Base-by-base conservation (phyloP, 1,139 yeast species). In the Suhomyces terraborum region DNA sequence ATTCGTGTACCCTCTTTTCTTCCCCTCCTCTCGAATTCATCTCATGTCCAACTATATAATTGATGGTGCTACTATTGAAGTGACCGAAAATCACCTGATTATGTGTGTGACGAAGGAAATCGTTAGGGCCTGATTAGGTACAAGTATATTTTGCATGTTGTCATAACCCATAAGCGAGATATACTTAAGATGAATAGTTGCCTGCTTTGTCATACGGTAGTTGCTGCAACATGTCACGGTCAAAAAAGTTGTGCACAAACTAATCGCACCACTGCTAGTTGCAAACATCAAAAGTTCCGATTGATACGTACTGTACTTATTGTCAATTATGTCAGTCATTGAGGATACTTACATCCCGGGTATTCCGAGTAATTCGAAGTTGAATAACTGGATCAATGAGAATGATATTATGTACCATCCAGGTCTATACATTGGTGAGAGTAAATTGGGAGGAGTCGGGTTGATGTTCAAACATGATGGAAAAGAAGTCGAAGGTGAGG, bases 401-500 rank as follows among this genome's bases (percentile, higher is more conserved):
- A 40, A 32, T 10, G 52, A 48, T 3, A 50, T 60, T 30, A 21
- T 26, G 3, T 47, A 36, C 4, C 50, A 60, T 39, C 48, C 53
- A 1, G 25, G 46, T 7, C 32, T 67, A 8, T 28, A 51, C 3
- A 53, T 67, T 18, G 58, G 51, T 8, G 12, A 39, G 13, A 64
- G 69, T 44, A 32, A 45, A 2, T 48, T 64, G 16, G 73, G 73
- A 5, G 74, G 74, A 4, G 49, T 50, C n/a, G 74, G 74, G 7
- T 41, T 68, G n/a, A 56, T 62, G 41, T 58, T 57, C 32, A 49
- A 52, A 10, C 30, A 18, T 10, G 26, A 29, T 6, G 30, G 9
- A 9, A 13, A 12, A 3, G 36, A 27, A 8, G 39, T 32, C 13
- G 40, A 45, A 4, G 34, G 43, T 8, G 29, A 28, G 4, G 39